Evolutionary conservation across 129 eudicot species (phyloP).

Genomic region (Helianthus annuus): DNA sequence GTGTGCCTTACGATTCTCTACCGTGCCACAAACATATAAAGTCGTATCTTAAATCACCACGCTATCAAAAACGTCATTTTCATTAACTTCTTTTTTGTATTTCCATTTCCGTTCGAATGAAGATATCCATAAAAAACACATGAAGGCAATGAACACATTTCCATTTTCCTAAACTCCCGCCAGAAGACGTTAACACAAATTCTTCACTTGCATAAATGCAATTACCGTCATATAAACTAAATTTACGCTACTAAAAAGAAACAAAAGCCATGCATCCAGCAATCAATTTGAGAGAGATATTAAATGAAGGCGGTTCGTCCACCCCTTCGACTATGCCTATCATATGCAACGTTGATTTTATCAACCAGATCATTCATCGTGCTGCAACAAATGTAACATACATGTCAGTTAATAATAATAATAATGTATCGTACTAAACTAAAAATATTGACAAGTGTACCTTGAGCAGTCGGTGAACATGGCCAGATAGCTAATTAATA

Average conservation of each 20-base stretch:
- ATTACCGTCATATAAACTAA: conserved; percentile 15
- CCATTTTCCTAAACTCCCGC: neutral
- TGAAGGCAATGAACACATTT: too few species aligned
- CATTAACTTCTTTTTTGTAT: neutral
- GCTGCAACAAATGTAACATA: conserved; percentile 41
- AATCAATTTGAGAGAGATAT: neutral
- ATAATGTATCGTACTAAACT: neutral
- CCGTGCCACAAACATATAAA: neutral
- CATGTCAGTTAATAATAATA: neutral
- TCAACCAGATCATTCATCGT: conserved; percentile 96
- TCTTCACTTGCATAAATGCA: conserved; percentile 16
- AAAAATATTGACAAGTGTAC: conserved; percentile 36
- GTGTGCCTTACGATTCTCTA: neutral
- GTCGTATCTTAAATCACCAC: neutral
- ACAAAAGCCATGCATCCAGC: conserved; percentile 16
- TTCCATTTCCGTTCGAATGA: neutral
- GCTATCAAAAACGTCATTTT: conserved; percentile 2
- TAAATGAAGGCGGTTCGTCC: conserved; percentile 83
- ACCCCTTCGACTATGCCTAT: conserved; percentile 82
- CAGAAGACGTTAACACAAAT: conserved; percentile 3
- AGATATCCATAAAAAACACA: neutral
- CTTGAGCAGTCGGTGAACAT: conserved; percentile 97
- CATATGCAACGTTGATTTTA: conserved; percentile 85
- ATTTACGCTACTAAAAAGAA: conserved; percentile 17
- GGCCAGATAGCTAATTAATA: conserved; percentile 84